A percentile compares a stretch with the other conserved stretches of the same genome.
Conservation (phyloP, 768 basidiomycete species). For the Collybia mongolica region DNA sequence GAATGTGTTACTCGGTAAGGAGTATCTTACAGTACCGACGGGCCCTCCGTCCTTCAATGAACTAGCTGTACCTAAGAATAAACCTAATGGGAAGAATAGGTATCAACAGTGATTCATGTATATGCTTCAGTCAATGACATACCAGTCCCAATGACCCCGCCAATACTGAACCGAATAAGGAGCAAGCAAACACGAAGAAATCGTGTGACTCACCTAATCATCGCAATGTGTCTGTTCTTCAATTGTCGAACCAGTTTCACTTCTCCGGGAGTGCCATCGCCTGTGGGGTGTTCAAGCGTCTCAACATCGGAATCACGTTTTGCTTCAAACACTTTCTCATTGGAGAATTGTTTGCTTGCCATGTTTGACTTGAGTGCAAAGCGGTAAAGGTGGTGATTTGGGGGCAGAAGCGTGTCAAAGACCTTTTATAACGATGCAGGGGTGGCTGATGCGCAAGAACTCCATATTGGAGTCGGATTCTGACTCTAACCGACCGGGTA, state of each 20-base stretch:
- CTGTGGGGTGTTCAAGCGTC: slow-evolving; percentile 12
- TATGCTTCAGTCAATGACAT: slow-evolving; percentile 19
- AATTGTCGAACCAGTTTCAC: slow-evolving; percentile 54
- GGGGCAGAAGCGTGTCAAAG: neutral
- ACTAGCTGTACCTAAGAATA: slow-evolving; percentile 63
- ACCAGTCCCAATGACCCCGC: slow-evolving; percentile 62
- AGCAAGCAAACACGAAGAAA: neutral
- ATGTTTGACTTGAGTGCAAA: neutral
- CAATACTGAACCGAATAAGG: slow-evolving; percentile 41
- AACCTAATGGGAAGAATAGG: slow-evolving; percentile 5
- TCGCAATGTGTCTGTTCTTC: slow-evolving; percentile 78
- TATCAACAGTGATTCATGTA: neutral
- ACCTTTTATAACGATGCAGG: neutral
- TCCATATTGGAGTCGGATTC: neutral
- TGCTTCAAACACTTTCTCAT: slow-evolving; percentile 11
- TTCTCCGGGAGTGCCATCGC: slow-evolving; percentile 13
- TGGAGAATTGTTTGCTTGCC: slow-evolving; percentile 3
- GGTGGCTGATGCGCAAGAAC: neutral
- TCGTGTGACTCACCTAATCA: slow-evolving; percentile 57
- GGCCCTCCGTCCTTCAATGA: slow-evolving; percentile 61
- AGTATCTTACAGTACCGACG: slow-evolving; percentile 40
- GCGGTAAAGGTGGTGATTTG: too few species aligned
- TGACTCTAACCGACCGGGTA: neutral
- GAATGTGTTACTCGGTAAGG: neutral
- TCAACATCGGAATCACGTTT: slow-evolving; percentile 17